A percentile compares a stretch with the other conserved stretches of the same genome.
These are phyloP conservation scores for Dioscorea alata DNA, from an alignment of 106 monocot genomes.

Conservation along the genomic window DNA sequence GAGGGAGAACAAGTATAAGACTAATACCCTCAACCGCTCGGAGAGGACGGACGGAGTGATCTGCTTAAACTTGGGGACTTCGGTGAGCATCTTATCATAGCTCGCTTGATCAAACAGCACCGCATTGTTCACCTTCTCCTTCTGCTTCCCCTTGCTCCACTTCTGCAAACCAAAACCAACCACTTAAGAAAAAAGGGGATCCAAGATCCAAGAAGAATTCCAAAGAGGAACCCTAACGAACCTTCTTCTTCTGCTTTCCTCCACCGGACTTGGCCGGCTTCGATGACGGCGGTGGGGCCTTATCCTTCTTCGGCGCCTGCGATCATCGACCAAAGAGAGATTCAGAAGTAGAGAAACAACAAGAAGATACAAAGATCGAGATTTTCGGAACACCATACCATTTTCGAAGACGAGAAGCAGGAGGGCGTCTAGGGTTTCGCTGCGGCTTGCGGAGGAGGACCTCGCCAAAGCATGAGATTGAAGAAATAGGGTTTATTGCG, in stretches of 20 bases:
- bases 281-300: constrained; percentile 31
- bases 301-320: constrained; percentile 37
- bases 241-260: constrained; percentile 43
- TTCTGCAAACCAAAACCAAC: constrained; percentile 23
- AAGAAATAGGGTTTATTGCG: too few relatives aligned
- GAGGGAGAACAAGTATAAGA: not conserved
- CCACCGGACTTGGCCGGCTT: constrained; percentile 38
- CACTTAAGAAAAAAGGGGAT: not conserved
- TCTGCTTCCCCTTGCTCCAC: constrained; percentile 40
- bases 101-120: constrained; percentile 38
- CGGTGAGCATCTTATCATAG: constrained; percentile 46
- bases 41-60: constrained; percentile 45
- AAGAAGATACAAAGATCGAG: too few relatives aligned
- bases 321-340: not conserved
- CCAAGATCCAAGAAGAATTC: not conserved
- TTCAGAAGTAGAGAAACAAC: too few relatives aligned
- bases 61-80: constrained; percentile 47
- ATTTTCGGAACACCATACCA: too few relatives aligned
- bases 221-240: not conserved
- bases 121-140: constrained; percentile 40
- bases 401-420: too few relatives aligned
- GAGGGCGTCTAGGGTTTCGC: too few relatives aligned
- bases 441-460: too few relatives aligned
- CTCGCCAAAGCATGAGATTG: too few relatives aligned
- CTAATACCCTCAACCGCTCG: constrained; percentile 35